These are phyloP conservation scores for Euphorbia peplus DNA, from an alignment of 345 rosid genomes.

Conservation along the genomic window DNA sequence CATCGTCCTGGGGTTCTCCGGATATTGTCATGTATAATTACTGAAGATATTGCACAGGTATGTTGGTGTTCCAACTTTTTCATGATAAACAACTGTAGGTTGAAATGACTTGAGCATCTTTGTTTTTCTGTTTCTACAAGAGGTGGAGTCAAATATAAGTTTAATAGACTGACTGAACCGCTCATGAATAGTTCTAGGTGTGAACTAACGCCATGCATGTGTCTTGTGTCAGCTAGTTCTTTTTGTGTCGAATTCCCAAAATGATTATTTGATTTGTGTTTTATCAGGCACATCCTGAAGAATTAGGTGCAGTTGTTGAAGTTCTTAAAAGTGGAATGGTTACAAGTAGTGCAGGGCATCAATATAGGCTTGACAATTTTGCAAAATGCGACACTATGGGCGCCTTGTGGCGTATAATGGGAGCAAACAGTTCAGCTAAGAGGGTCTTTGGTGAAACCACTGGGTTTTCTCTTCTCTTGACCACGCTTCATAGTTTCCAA, in stretches of 20 bases:
- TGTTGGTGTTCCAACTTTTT: constrained; percentile 12
- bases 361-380: constrained; percentile 80
- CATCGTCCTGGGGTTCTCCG: constrained; percentile 94
- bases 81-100: constrained; percentile 3
- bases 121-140: not conserved
- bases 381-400: constrained; percentile 99
- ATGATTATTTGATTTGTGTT: constrained; percentile 10
- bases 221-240: not conserved
- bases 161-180: not conserved
- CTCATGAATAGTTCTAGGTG: not conserved
- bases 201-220: not conserved
- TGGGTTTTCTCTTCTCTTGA: constrained; percentile 94
- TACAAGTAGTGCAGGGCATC: constrained; percentile 80
- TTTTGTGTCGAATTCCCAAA: constrained; percentile 2
- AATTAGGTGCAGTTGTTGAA: constrained; percentile 82
- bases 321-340: constrained; percentile 98
- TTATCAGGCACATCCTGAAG: constrained; percentile 85
- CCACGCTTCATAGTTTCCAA: constrained; percentile 86
- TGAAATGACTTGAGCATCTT: constrained; percentile 4
- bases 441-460: constrained; percentile 94
- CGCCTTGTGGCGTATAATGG: constrained; percentile 90
- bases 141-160: not conserved
- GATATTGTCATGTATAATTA: constrained; percentile 84
- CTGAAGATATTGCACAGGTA: constrained; percentile 89
- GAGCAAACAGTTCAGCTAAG: constrained; percentile 78